Conservation (phyloP, 768 basidiomycete species). For the Lentinula lateritia region DNA sequence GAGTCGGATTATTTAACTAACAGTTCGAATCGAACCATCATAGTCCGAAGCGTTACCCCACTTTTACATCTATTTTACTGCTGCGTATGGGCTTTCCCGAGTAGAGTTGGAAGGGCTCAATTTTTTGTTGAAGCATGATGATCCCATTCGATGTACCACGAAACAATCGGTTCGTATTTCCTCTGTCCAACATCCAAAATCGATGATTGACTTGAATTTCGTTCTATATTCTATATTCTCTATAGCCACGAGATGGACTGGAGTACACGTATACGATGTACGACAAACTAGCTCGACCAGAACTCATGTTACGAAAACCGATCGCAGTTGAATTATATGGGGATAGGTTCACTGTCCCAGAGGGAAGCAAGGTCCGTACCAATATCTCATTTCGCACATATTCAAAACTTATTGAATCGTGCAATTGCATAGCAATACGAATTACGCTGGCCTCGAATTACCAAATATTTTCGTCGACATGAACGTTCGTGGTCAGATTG, state of each 20-base stretch:
- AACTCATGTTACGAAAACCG: slow-evolving; percentile 53
- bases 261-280: slow-evolving; percentile 53
- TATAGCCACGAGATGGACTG: slow-evolving; percentile 22
- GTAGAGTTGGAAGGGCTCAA: slow-evolving; percentile 69
- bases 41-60: slow-evolving; percentile 47
- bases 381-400: neutral
- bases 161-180: slow-evolving; percentile 11
- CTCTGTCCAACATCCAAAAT: neutral
- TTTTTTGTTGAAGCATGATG: slow-evolving; percentile 49
- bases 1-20: neutral
- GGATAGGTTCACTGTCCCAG: slow-evolving; percentile 26
- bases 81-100: slow-evolving; percentile 69
- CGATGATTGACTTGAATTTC: neutral
- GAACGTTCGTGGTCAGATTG: slow-evolving; percentile 67
- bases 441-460: slow-evolving; percentile 76
- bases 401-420: neutral
- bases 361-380: neutral
- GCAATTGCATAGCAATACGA: slow-evolving; percentile 59
- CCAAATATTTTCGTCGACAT: slow-evolving; percentile 54
- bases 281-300: slow-evolving; percentile 43
- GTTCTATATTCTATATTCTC: too few species aligned
- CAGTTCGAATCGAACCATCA: neutral
- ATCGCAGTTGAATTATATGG: slow-evolving; percentile 72
- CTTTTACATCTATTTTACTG: slow-evolving; percentile 71
- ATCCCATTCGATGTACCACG: slow-evolving; percentile 26